phyloP scores from a whole-genome alignment of 1,139 yeast species.

The Ogataea hybrid region DNA sequence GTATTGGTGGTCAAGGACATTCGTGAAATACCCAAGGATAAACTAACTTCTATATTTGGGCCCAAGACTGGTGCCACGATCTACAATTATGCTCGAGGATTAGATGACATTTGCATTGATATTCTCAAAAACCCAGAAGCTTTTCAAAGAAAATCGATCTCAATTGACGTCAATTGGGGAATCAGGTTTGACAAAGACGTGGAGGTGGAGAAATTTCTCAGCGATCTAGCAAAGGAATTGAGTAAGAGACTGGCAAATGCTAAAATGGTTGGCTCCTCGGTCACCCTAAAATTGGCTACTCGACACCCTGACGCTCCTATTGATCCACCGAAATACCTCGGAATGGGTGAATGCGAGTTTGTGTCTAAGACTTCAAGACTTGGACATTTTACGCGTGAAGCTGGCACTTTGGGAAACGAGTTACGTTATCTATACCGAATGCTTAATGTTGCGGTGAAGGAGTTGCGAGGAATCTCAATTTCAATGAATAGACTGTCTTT shows the following conservation, averaged over 20 bases:
- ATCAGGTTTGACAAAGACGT: constrained; percentile 61
- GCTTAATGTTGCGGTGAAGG: constrained; percentile 53
- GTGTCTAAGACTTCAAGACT: constrained; percentile 56
- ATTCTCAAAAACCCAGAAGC: constrained; percentile 44
- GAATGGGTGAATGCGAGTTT: constrained; percentile 78
- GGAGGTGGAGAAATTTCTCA: constrained; percentile 65
- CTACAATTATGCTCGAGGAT: constrained; percentile 59
- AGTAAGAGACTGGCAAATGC: constrained; percentile 47
- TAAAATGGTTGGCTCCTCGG: constrained; percentile 50
- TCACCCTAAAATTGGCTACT: constrained; percentile 65
- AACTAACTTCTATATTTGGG: constrained; percentile 55
- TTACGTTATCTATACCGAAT: constrained; percentile 55
- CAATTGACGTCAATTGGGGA: constrained; percentile 92
- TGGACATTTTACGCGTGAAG: constrained; percentile 64
- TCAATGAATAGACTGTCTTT: constrained; percentile 57
- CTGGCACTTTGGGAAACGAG: constrained; percentile 61
- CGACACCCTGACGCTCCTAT: constrained; percentile 67
- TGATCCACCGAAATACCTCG: constrained; percentile 74
- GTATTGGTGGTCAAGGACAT: constrained; percentile 38
- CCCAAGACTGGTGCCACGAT: constrained; percentile 66
- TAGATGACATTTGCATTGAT: constrained; percentile 59
- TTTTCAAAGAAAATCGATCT: constrained; percentile 66
- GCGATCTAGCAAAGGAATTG: constrained; percentile 59
- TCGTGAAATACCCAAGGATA: constrained; percentile 34
- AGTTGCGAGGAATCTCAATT: constrained; percentile 76